Conservation (phyloP, 1,139 yeast species). For the Sugiyamaella castrensis region DNA sequence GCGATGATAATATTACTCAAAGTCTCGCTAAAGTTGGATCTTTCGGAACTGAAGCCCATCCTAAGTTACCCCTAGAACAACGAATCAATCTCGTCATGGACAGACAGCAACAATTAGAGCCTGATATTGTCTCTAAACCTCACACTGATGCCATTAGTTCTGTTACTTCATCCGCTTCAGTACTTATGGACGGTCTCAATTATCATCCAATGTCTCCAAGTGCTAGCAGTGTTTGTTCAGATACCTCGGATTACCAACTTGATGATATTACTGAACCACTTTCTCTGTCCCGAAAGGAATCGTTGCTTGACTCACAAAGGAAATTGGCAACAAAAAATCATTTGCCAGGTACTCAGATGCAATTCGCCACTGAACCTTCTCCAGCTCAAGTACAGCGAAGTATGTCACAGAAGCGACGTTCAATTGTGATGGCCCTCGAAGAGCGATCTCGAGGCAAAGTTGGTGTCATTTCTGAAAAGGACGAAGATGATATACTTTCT, state of each 20-base stretch:
- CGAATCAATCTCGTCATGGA: too few species aligned
- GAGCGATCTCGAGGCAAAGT: slow-evolving; percentile 17
- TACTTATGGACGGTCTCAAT: slow-evolving; percentile 6
- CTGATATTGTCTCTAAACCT: background rate
- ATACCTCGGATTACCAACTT: slow-evolving; percentile 18
- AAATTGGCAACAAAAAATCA: slow-evolving; percentile 31
- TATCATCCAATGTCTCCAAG: slow-evolving; percentile 17
- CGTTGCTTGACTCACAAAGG: slow-evolving; percentile 36
- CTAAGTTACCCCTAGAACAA: slow-evolving; percentile 10
- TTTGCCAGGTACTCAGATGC: slow-evolving; percentile 10
- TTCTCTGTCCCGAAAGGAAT: slow-evolving; percentile 32
- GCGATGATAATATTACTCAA: slow-evolving; percentile 1
- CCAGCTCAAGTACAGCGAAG: slow-evolving; percentile 29
- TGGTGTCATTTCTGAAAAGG: slow-evolving; percentile 16
- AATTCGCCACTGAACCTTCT: slow-evolving; percentile 19
- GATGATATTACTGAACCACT: slow-evolving; percentile 12
- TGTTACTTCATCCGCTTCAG: background rate
- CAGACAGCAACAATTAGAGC: too few species aligned
- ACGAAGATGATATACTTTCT: slow-evolving; percentile 10
- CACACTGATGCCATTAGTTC: background rate
- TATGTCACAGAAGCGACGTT: slow-evolving; percentile 33
- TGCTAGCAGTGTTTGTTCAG: slow-evolving; percentile 21
- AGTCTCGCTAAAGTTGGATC: background rate
- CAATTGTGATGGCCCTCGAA: slow-evolving; percentile 30
- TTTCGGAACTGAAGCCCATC: background rate